Evolutionary conservation across 129 eudicot genomes (phyloP), one percentile per base, ranked within the genome.

Genomic region (Cynara cardunculus): DNA sequence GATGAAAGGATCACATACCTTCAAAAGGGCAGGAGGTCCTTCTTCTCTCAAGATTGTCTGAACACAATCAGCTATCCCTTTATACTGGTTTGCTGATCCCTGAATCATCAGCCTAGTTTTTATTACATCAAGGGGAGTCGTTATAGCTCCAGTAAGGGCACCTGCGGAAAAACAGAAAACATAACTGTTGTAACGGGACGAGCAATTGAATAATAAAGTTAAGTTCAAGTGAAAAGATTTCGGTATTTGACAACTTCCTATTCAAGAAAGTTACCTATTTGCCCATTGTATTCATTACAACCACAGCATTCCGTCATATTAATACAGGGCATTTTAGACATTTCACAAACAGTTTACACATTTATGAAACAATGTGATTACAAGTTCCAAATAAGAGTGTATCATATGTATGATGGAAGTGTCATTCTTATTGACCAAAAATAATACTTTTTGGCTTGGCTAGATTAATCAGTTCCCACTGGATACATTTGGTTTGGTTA

Each of bases 51-150:
- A 78, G 37, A 91, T 84, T 35, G 97, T 91, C 76, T 87, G 86
- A 66, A 94, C 91, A 80, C 97, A 94, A 81, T 91, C 89, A 28
- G 82, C n/a, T 72, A 91, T 90, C 44, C 98, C 97, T 82, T 94
- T 94, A 86, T 91, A 94, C 56, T 94, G 97, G 87, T 88, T 94
- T 56, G 79, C 94, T 71, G 94, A 89, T 73, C 97, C 98, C 91
- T 96, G 98, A 78, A 86, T 73, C 99, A 96, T 96, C 82, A 96
- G 82, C 86, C 99, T 88, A 31, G 99, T 96, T 89, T 96, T 96
- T 71, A 96, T 93, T 69, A 96, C 99, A 86, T 96, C 99, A 70
- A 96, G 94, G 56, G 98, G 98, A 32, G 99, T 96, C 22, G 98
- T 96, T 69, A 96, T 87, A 53, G 99, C 98, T 80, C 99, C 99